Conservation (phyloP, 2,329 filamentous ascomycete species). For the Alternaria brassicae region DNA sequence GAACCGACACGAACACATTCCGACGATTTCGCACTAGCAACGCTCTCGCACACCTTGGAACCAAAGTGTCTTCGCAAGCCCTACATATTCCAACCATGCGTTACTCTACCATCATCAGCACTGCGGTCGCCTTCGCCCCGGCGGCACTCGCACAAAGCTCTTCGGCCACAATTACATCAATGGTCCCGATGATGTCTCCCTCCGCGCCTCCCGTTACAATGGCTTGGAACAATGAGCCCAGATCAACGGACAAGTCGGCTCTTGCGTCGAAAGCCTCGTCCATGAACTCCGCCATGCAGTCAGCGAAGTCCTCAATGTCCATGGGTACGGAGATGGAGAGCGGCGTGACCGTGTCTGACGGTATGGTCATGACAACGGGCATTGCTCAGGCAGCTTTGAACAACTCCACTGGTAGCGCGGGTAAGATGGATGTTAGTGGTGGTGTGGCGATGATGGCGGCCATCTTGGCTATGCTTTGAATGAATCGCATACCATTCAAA, state of each 20-base stretch:
- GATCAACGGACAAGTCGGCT: background rate
- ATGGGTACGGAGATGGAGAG: constrained; percentile 30
- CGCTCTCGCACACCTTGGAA: background rate
- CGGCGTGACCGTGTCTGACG: constrained; percentile 48
- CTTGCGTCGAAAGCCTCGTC: background rate
- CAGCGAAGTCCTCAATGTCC: constrained; percentile 49
- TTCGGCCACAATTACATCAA: constrained; percentile 11
- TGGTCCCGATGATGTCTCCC: constrained; percentile 17
- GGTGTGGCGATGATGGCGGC: constrained; percentile 20
- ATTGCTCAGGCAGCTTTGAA: constrained; percentile 38
- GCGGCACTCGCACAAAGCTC: constrained; percentile 16
- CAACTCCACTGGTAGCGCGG: constrained; percentile 17
- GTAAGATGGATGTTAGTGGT: constrained; percentile 7
- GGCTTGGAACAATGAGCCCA: constrained; percentile 23
- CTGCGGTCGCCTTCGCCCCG: constrained; percentile 16
- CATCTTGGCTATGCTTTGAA: constrained; percentile 16
- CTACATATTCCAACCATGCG: constrained; percentile 3
- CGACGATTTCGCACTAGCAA: background rate
- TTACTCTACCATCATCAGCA: constrained; percentile 8
- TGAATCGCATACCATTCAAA: background rate
- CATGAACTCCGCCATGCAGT: constrained; percentile 27
- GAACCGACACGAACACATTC: background rate
- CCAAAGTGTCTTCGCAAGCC: background rate
- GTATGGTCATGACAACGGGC: constrained; percentile 13
- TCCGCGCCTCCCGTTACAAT: constrained; percentile 22